phyloP scores from a whole-genome alignment of 495 filamentous ascomycete species.

The Friedmanniomyces endolithicus region DNA sequence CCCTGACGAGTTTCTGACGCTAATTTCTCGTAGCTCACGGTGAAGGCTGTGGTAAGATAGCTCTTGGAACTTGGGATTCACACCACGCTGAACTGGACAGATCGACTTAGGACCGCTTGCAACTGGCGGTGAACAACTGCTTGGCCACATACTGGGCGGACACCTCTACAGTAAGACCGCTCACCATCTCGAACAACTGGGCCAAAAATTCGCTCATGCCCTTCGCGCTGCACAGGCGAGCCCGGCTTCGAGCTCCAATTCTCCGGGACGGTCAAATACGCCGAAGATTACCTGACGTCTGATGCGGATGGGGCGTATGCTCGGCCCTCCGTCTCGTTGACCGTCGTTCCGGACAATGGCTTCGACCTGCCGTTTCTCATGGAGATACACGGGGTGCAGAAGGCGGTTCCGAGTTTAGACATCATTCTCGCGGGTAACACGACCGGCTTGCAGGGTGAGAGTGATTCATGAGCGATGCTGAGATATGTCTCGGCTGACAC shows the following conservation, averaged over 20 bases:
- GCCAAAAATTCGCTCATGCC: no score
- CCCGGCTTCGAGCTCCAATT: slow-evolving; percentile 10
- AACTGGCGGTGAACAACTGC: slow-evolving; percentile 7
- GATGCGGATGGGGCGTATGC: slow-evolving; percentile 2
- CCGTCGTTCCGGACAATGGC: slow-evolving; percentile 7
- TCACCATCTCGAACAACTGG: no score
- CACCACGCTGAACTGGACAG: neutral
- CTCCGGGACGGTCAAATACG: neutral
- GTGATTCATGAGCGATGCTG: no score
- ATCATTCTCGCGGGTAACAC: slow-evolving; percentile 1
- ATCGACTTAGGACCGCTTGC: slow-evolving; percentile 3
- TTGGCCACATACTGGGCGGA: slow-evolving; percentile 5
- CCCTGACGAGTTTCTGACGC: neutral
- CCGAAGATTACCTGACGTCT: slow-evolving; percentile 6
- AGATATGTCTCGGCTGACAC: no score
- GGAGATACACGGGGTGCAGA: slow-evolving; percentile 6
- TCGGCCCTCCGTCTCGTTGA: neutral
- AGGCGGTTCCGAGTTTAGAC: neutral
- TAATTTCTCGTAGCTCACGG: neutral
- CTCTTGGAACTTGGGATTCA: neutral
- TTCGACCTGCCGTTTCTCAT: slow-evolving; percentile 5
- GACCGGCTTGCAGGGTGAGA: no score
- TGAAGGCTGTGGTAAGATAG: slow-evolving; percentile 1
- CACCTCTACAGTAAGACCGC: slow-evolving; percentile 6
- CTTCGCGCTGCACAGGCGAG: no score